phyloP scores from a whole-genome alignment of 345 rosid species.

The Hirschfeldia incana region DNA sequence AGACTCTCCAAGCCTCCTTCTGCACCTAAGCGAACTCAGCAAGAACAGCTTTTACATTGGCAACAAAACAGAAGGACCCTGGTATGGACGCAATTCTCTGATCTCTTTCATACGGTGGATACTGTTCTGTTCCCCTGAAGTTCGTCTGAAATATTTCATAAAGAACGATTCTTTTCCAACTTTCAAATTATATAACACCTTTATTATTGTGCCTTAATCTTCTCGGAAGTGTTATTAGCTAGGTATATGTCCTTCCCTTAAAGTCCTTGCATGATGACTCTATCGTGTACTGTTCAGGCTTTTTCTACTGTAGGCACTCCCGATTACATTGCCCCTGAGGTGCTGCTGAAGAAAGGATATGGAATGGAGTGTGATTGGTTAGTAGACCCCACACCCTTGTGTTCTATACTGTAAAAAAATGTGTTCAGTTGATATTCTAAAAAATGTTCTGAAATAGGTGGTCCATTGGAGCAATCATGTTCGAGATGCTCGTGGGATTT shows the following conservation, averaged over 20 bases:
- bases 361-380: conserved; percentile 56
- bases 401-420: conserved; percentile 9
- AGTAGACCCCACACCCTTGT: conserved; percentile 29
- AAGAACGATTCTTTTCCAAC: neutral
- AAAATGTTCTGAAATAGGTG: conserved; percentile 41
- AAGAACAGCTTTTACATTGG: conserved; percentile 71
- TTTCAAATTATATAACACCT: neutral
- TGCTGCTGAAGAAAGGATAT: conserved; percentile 52
- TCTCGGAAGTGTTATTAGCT: neutral
- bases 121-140: conserved; percentile 1
- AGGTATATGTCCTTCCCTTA: neutral
- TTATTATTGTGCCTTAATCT: neutral
- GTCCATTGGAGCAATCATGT: conserved; percentile 56
- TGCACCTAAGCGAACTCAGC: conserved; percentile 63
- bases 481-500: conserved; percentile 55
- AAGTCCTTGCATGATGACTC: conserved; percentile 8
- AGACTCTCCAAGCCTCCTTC: conserved; percentile 48
- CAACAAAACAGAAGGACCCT: conserved; percentile 68
- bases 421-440: conserved; percentile 22
- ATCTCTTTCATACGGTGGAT: conserved; percentile 3
- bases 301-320: conserved; percentile 55
- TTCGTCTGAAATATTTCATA: neutral
- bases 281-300: conserved; percentile 38
- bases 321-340: conserved; percentile 55
- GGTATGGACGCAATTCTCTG: conserved; percentile 42